These are phyloP conservation scores for Phytophthora constricta DNA, from an alignment of 352 stramenopile species.

Conservation along the genomic window DNA sequence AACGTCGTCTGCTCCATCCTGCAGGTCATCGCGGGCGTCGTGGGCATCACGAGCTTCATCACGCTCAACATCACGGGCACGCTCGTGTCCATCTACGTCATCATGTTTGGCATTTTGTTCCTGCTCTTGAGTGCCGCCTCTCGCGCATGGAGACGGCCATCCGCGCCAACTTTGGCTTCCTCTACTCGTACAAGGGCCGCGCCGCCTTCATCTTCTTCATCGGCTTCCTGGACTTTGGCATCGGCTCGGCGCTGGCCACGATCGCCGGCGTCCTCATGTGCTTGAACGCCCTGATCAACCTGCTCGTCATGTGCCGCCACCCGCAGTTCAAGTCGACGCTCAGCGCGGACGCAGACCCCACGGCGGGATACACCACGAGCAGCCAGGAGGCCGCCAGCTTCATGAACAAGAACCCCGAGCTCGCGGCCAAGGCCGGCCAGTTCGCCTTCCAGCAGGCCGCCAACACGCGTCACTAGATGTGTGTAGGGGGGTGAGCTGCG, in stretches of 20 bases:
- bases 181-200: slow-evolving; percentile 89
- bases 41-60: slow-evolving; percentile 88
- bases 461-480: slow-evolving; percentile 44
- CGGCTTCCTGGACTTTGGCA: slow-evolving; percentile 88
- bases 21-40: slow-evolving; percentile 82
- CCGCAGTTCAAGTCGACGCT: slow-evolving; percentile 86
- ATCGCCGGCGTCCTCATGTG: slow-evolving; percentile 85
- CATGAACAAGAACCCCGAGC: slow-evolving; percentile 82
- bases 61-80: slow-evolving; percentile 91
- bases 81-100: slow-evolving; percentile 90
- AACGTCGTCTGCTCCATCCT: slow-evolving; percentile 87
- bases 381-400: slow-evolving; percentile 84
- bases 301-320: slow-evolving; percentile 88
- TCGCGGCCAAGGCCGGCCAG: slow-evolving; percentile 79
- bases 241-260: slow-evolving; percentile 79
- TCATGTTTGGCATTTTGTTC: slow-evolving; percentile 89
- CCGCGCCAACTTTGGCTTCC: slow-evolving; percentile 86
- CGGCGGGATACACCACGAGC: slow-evolving; percentile 77
- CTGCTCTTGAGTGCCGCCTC: slow-evolving; percentile 90
- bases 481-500: background rate
- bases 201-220: slow-evolving; percentile 92
- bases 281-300: slow-evolving; percentile 87
- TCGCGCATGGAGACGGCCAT: slow-evolving; percentile 86
- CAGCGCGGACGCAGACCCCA: slow-evolving; percentile 76
- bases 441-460: slow-evolving; percentile 72